phyloP scores from a whole-genome alignment of 2,329 filamentous ascomycete genomes.

The Aspergillus floridensis region DNA sequence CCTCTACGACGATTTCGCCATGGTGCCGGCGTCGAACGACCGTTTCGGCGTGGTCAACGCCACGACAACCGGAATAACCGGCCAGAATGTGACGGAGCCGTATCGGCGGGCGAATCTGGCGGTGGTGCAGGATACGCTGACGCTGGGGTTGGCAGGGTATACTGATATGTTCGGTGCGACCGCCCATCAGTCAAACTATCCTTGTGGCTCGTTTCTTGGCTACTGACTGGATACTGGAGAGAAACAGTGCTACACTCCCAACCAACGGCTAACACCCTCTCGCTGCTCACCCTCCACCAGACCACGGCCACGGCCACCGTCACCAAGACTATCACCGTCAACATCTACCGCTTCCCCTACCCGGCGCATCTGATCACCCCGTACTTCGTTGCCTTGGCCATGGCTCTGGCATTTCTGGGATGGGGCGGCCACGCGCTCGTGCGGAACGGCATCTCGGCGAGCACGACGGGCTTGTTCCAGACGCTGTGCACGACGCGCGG shows the following conservation, averaged over 20 bases:
- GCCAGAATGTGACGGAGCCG: not conserved
- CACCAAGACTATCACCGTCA: not conserved
- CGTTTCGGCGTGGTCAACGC: not conserved
- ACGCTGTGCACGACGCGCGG: slow-evolving; percentile 11
- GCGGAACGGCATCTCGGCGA: slow-evolving; percentile 14
- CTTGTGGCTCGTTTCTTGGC: too few relatives aligned
- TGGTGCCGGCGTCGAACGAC: not conserved
- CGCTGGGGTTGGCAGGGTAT: not conserved
- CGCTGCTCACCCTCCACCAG: slow-evolving; percentile 9
- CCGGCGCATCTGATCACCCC: slow-evolving; percentile 5
- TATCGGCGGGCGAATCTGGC: not conserved
- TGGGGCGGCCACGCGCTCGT: slow-evolving; percentile 7
- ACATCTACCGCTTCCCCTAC: slow-evolving; percentile 9
- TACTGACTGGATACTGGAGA: not conserved
- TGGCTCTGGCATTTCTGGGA: too few relatives aligned
- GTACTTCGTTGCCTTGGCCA: slow-evolving; percentile 5
- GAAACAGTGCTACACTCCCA: not conserved
- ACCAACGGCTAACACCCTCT: slow-evolving; percentile 9
- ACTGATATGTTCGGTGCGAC: not conserved
- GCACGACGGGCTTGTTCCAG: slow-evolving; percentile 9
- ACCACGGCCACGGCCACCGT: not conserved
- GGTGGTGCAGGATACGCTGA: not conserved
- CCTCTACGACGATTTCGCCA: not conserved
- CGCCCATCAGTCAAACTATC: too few relatives aligned
- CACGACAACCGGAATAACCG: not conserved